A percentile compares a stretch with the other conserved stretches of the same genome.
Conservation (phyloP, 768 basidiomycete genomes). For the Royoungia palumana region DNA sequence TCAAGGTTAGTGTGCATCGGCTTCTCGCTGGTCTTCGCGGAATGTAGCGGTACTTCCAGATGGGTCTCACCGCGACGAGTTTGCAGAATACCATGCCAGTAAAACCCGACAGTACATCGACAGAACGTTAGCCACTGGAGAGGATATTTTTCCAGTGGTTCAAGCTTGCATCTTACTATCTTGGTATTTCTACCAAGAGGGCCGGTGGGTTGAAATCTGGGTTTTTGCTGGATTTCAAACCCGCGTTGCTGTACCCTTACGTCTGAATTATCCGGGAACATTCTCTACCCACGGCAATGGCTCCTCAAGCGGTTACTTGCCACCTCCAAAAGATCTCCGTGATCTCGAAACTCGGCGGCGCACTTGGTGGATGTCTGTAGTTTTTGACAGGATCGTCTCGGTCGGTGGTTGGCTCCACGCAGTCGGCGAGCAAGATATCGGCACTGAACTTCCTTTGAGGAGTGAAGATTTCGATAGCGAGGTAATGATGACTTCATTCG, state of each 20-base stretch:
- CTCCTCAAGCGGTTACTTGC: slow-evolving; percentile 76
- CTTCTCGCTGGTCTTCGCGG: slow-evolving; percentile 79
- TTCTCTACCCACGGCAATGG: slow-evolving; percentile 64
- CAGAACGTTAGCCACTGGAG: slow-evolving; percentile 84
- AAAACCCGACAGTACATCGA: slow-evolving; percentile 89
- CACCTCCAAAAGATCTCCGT: slow-evolving; percentile 69
- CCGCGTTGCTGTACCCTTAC: slow-evolving; percentile 74
- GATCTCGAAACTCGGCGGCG: slow-evolving; percentile 77
- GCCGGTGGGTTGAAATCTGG: slow-evolving; percentile 89
- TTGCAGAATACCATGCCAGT: slow-evolving; percentile 82
- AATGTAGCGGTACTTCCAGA: slow-evolving; percentile 65
- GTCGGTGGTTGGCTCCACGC: slow-evolving; percentile 86
- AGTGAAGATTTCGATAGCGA: slow-evolving; percentile 73
- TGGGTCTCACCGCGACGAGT: slow-evolving; percentile 76
- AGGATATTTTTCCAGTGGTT: slow-evolving; percentile 83
- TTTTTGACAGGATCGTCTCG: slow-evolving; percentile 80
- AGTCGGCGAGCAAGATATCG: slow-evolving; percentile 79
- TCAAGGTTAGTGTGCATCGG: slow-evolving; percentile 63
- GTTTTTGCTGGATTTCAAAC: slow-evolving; percentile 86
- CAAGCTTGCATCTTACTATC: slow-evolving; percentile 83
- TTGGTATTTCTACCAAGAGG: slow-evolving; percentile 91
- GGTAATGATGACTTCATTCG: slow-evolving; percentile 38
- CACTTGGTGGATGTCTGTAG: slow-evolving; percentile 89
- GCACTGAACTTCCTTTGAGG: slow-evolving; percentile 78
- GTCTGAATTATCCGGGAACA: slow-evolving; percentile 83